Base-by-base conservation (phyloP, 306 rosid species). In the Senna siamea region DNA sequence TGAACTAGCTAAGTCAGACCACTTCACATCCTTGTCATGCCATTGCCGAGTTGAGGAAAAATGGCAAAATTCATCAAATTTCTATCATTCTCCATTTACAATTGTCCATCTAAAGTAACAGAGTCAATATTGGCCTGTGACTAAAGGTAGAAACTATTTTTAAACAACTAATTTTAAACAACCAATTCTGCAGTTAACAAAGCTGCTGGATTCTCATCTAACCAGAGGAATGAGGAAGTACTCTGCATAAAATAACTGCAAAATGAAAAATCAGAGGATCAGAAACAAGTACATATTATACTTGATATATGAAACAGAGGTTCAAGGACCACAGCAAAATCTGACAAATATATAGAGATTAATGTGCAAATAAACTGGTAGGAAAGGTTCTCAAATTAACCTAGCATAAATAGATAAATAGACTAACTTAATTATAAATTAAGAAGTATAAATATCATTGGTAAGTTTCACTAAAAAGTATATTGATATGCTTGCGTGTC, bases 201-300 rank as follows among this genome's bases (percentile, higher is more conserved):
- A 61, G 62, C 23, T 1, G 47, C 59, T 35, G 26, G 76, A 75
- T 76, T 71, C 73, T 93, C 91, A 92, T 81, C 96, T 80, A 65
- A 89, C 92, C 7, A 90, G 72, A 14, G 99, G 98, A 70, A 94
- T 83, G 64, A 94, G 88, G 4, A 94, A 80, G 85, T 94, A 94
- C 80, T 94, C 96, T 1, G 93, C 96, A 20, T 94, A 94, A 77
- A 94, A 94, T 30, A 94, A 88, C 97, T 89, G 97, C 87, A 85
- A 69, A 10, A 70, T 76, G 38, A 72, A 80, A 73, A 34, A 63
- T n/a, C 48, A 37, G 11, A 58, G 41, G 48, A 75, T 81, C 43
- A 64, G 12, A 34, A 26, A 56, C 61, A 43, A 38, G 35, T 54
- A 51, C 56, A 11, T 20, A n/a, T 20, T 50, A 59, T 56, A 5